Base-by-base conservation (phyloP, 768 basidiomycete species). In the Tylopilus plumbeoviolaceoides region DNA sequence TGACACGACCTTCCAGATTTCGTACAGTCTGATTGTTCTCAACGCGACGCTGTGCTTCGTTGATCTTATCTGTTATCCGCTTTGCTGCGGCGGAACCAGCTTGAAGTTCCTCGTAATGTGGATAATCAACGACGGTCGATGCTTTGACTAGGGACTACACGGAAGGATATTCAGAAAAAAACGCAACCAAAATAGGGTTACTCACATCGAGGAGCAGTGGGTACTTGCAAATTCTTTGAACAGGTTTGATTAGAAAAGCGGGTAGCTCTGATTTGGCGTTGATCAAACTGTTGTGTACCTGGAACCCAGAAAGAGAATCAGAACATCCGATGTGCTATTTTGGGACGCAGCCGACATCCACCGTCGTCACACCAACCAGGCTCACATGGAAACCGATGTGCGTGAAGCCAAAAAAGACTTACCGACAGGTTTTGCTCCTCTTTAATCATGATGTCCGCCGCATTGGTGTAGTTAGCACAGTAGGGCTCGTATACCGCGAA, bases 141-240 rank as follows among this genome's bases (percentile, higher is more conserved):
- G 84, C 85, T 68, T 91, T 91, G 61, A 89, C 77, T 48, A 92
- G 74, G 38, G 84, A 85, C 90, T 91, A 59, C 15, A 20, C 12
- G 40, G 9, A 15, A 35, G 28, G 8, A 54, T 48, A 30, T 59
- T 47, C 53, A 50, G 43, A 23, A 48, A 48, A 23, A 49, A 50
- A 56, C 45, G 33, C 35, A 44, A 58, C 49, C 46, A 48, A 39
- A 36, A 54, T 56, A 47, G 45, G 50, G 46, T 33, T 28, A 75
- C 86, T 66, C 65, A 93, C 93, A 68, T 91, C 89, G 62, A 99
- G 83, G 21, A 98, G 81, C 14, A 99, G 78, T 23, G 95, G 95
- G 70, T 98, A 98, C 78, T 98, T 98, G 81, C 95, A 97, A 60
- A 98, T 88, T 56, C 97, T 85, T 70, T 99, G 97, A 45, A 99